Conservation (phyloP, 192 early-diverging fungal species). For the Mortierella alpina region DNA sequence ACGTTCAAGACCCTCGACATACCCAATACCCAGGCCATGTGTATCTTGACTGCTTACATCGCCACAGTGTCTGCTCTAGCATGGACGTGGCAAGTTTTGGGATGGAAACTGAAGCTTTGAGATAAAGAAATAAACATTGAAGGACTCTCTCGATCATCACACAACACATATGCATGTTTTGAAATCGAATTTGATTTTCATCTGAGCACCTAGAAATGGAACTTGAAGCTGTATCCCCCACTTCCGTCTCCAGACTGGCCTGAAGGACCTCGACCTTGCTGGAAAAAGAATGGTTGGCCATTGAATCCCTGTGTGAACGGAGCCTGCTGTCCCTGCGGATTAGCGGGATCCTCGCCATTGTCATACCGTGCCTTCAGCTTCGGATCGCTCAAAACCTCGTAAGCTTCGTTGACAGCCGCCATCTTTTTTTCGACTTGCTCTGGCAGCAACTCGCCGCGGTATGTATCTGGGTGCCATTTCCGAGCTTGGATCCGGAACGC, state of each 20-base stretch:
- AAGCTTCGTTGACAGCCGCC: conserved; percentile 93
- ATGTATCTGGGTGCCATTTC: conserved; percentile 87
- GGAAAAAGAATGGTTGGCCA: conserved; percentile 61
- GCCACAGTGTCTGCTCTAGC: conserved; percentile 55
- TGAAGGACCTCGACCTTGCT: conserved; percentile 61
- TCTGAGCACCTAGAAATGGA: conserved; percentile 26
- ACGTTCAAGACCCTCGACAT: conserved; percentile 80
- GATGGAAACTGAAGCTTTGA: conserved; percentile 53
- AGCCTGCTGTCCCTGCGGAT: conserved; percentile 64
- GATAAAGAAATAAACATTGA: conserved; percentile 1
- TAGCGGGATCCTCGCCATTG: conserved; percentile 83
- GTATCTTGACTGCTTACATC: conserved; percentile 67
- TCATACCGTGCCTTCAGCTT: conserved; percentile 75
- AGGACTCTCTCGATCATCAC: too few species aligned
- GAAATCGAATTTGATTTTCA: too few species aligned
- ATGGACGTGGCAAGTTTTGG: conserved; percentile 38
- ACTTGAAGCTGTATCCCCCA: conserved; percentile 57
- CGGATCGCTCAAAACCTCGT: conserved; percentile 84
- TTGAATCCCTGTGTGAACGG: conserved; percentile 66
- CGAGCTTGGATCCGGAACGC: conserved; percentile 91
- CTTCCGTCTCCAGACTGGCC: conserved; percentile 32
- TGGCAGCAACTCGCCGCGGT: conserved; percentile 77
- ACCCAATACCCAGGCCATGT: conserved; percentile 49
- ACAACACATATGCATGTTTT: too few species aligned
- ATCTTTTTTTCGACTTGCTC: conserved; percentile 90